phyloP scores from a whole-genome alignment of 192 early-diverging fungal genomes.

The Pilaira anomala region DNA sequence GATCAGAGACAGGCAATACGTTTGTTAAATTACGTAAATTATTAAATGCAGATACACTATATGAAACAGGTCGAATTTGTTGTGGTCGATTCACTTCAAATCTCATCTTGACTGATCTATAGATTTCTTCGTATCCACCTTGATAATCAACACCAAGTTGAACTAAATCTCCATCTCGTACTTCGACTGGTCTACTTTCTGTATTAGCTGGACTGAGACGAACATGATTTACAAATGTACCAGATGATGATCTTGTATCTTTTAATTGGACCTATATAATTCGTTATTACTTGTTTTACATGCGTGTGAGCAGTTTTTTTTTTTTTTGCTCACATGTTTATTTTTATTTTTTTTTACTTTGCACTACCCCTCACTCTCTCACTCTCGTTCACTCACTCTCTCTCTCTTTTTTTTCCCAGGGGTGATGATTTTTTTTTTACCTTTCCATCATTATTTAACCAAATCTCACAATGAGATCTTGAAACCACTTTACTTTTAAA shows the following conservation, averaged over 20 bases:
- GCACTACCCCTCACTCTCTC: neutral
- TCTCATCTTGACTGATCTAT: constrained; percentile 79
- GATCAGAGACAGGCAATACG: neutral
- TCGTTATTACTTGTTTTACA: neutral
- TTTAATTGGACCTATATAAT: constrained; percentile 64
- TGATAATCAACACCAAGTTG: constrained; percentile 90
- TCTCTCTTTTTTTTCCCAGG: neutral
- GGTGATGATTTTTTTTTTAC: constrained; percentile 4
- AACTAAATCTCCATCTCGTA: constrained; percentile 80
- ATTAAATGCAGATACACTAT: constrained; percentile 43
- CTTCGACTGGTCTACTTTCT: constrained; percentile 67
- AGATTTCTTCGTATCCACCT: constrained; percentile 78
- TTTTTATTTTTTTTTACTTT: no score
- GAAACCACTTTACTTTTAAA: constrained; percentile 84
- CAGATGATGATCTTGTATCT: constrained; percentile 86
- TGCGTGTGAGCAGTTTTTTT: neutral
- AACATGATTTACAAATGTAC: constrained; percentile 89
- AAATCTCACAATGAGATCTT: constrained; percentile 83
- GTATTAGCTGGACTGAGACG: constrained; percentile 74
- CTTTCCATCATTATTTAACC: constrained; percentile 67
- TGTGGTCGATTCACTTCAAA: constrained; percentile 60
- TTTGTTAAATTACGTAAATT: constrained; percentile 32
- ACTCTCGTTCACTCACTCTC: neutral
- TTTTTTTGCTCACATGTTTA: no score
- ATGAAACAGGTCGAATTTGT: constrained; percentile 48